Evolutionary conservation across 345 rosid genomes (phyloP).

Genomic region (Syzygium jambos): DNA sequence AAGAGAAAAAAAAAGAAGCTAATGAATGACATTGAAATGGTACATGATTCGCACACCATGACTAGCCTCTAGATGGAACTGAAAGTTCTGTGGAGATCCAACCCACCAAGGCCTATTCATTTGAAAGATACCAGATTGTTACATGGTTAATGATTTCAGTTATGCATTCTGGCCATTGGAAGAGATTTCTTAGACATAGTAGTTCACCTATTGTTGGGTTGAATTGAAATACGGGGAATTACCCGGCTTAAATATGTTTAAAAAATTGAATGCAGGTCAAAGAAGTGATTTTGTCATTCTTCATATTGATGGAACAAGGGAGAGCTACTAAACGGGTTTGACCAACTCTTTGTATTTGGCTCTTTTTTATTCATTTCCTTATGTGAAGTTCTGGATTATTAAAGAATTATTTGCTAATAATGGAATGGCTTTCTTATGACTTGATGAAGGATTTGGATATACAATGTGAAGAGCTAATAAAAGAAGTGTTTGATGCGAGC

Average conservation of each 20-base stretch:
- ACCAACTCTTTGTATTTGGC: background rate
- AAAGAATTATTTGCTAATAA: background rate
- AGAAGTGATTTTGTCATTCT: slow-evolving; percentile 83
- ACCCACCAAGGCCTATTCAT: background rate
- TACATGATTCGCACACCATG: background rate
- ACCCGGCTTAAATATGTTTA: background rate
- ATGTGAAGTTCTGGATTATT: background rate
- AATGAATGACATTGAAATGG: background rate
- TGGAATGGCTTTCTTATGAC: background rate
- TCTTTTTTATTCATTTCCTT: background rate
- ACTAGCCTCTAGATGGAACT: background rate
- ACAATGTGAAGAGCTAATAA: slow-evolving; percentile 76
- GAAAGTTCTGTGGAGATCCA: background rate
- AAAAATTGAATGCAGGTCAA: slow-evolving; percentile 52
- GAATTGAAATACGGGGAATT: background rate
- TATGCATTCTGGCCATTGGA: background rate
- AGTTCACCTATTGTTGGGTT: background rate
- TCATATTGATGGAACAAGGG: slow-evolving; percentile 92
- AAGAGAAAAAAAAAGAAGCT: background rate
- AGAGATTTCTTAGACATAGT: background rate
- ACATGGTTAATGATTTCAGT: background rate
- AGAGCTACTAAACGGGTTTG: slow-evolving; percentile 77
- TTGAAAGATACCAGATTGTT: background rate
- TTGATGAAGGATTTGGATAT: slow-evolving; percentile 64
- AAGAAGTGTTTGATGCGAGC: slow-evolving; percentile 61